Percentiles rank a stretch among this genome's conserved stretches.
phyloP scores from a whole-genome alignment of 345 rosid species.

The Gossypium bickii region DNA sequence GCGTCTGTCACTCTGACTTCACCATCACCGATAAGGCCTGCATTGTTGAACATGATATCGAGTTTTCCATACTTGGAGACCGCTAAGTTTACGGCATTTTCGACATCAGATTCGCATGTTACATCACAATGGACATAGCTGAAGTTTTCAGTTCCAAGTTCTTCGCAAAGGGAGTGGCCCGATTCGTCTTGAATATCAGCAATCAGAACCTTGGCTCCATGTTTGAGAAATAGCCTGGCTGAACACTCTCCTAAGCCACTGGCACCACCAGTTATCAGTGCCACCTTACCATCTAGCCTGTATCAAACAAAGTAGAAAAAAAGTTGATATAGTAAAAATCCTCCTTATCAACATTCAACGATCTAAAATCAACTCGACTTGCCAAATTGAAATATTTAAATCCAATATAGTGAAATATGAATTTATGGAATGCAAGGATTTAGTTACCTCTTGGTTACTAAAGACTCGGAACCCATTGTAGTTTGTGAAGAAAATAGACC shows the following conservation, averaged over 20 bases:
- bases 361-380: too few relatives aligned
- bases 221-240: constrained; percentile 4
- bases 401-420: neutral
- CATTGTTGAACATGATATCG: constrained; percentile 34
- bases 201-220: constrained; percentile 1
- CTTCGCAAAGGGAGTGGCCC: neutral
- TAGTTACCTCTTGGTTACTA: neutral
- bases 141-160: neutral
- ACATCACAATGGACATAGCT: constrained; percentile 24
- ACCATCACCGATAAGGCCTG: neutral
- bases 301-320: too few relatives aligned
- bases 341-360: too few relatives aligned
- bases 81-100: constrained; percentile 16
- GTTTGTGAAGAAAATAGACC: neutral
- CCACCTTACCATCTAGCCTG: constrained; percentile 11
- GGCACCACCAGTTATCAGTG: constrained; percentile 20
- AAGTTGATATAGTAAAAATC: neutral
- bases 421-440: neutral
- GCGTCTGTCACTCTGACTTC: neutral
- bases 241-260: constrained; percentile 19
- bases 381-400: too few relatives aligned
- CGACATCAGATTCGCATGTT: constrained; percentile 15
- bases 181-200: constrained; percentile 26
- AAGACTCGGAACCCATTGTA: neutral
- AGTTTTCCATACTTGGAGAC: constrained; percentile 23